Evolutionary conservation across 148 eudicot genomes (phyloP), one percentile per base, ranked within the genome.

Genomic region (Persicaria tinctoria): DNA sequence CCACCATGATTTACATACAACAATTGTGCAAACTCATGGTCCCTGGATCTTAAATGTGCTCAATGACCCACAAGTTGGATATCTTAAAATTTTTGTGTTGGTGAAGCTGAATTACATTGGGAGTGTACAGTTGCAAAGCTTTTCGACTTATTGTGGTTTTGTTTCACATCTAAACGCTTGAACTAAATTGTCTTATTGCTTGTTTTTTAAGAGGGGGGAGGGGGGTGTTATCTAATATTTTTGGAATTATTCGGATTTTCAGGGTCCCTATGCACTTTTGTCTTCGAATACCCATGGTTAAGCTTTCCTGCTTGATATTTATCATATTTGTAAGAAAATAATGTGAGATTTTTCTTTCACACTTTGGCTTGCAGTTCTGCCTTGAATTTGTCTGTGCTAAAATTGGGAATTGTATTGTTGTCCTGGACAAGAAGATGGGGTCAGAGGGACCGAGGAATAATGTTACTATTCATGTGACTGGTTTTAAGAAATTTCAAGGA

Each of bases 401-500:
- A 66, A 66, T 66, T 66, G 70, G 70, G 70, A 66, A 13, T 66
- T 66, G 70, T 66, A 41, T 66, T 2, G 32, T 71, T 76, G 75
- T 71, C 16, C 48, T 3, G 38, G 54, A 75, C 70, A 54, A 77
- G 41, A 75, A 78, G 46, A 91, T 91, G 96, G 96, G 96, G 76
- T 91, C 96, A 48, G 93, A 89, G 77, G 93, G 89, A 73, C 83
- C 89, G 50, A 86, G 81, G 76, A 41, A 13, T 18, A 23, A 47
- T 60, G 84, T 91, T 48, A 87, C 83, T 64, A 80, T 89, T 69
- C 88, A 91, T 62, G 88, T 91, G 68, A 89, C 96, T 3, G 96
- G 96, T 46, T 91, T 91, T 85, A 89, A 89, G 81, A 91, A 87
- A 83, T 91, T 91, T 73, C 89, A 89, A 41, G 96, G 92, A 46